phyloP scores from a whole-genome alignment of 1,139 yeast genomes.

The Kurtzmaniella quercitrusa region DNA sequence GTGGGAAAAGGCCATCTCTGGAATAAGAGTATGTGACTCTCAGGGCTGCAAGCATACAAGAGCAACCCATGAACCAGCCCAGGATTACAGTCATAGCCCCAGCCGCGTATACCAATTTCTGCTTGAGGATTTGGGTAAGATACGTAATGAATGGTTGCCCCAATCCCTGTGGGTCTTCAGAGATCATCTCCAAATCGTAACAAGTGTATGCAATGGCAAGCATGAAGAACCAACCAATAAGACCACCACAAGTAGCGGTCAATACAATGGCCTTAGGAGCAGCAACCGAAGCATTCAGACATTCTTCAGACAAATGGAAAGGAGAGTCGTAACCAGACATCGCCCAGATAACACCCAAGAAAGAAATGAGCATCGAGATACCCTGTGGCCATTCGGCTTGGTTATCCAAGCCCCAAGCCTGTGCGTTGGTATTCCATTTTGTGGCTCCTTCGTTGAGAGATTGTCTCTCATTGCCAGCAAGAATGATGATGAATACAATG shows the following conservation, averaged over 20 bases:
- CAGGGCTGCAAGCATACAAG: slow-evolving; percentile 69
- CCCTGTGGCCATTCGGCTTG: slow-evolving; percentile 69
- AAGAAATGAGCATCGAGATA: slow-evolving; percentile 54
- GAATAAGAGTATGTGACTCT: slow-evolving; percentile 68
- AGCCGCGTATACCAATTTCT: slow-evolving; percentile 46
- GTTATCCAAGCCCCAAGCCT: slow-evolving; percentile 58
- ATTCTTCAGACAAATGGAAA: slow-evolving; percentile 69
- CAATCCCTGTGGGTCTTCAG: slow-evolving; percentile 45
- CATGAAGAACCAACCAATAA: slow-evolving; percentile 60
- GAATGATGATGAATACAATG: slow-evolving; percentile 53
- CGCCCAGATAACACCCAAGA: slow-evolving; percentile 69
- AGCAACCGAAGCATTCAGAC: slow-evolving; percentile 60
- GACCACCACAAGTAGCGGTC: slow-evolving; percentile 60
- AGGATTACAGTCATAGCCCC: slow-evolving; percentile 58
- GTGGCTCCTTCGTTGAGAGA: slow-evolving; percentile 19
- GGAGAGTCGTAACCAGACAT: slow-evolving; percentile 78
- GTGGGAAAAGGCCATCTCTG: slow-evolving; percentile 68
- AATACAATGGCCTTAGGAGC: slow-evolving; percentile 66
- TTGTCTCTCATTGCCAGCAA: slow-evolving; percentile 49
- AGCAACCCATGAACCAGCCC: slow-evolving; percentile 63
- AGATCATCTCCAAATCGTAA: slow-evolving; percentile 48
- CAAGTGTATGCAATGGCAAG: slow-evolving; percentile 63
- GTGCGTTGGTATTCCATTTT: slow-evolving; percentile 47
- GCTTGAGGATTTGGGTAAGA: slow-evolving; percentile 47
- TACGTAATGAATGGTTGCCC: slow-evolving; percentile 68